Evolutionary conservation across 2,329 filamentous ascomycete genomes (phyloP), one percentile per base, ranked within the genome.

Genomic region (Fusarium sp.): DNA sequence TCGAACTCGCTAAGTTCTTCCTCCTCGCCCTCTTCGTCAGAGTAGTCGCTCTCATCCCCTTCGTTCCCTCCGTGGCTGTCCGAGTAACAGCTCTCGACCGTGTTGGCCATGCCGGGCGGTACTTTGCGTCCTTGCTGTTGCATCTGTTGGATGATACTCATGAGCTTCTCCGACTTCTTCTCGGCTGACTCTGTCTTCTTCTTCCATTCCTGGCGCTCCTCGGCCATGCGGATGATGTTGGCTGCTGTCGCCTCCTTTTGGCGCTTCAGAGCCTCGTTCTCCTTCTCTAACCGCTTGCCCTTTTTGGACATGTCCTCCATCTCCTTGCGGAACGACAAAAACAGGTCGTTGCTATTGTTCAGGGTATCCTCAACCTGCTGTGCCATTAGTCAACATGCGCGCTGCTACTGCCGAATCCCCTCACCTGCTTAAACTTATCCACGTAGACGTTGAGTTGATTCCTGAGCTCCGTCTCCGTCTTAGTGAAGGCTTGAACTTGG

Each of bases 221-320:
- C 95, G 5, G 96, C 97, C 96, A 98, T 98, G 80, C 97, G 94
- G 68, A 98, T 91, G 80, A 99, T 98, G 83, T 98, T 98, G 75
- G 94, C 92, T 79, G 97, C 97, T 29, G 95, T 97, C 57, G 94
- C 91, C 78, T 98, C 95, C 82, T 98, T 96, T 83, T 98, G 98
- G 65, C 96, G 91, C 75, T 95, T 97, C 61, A 98, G 89, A 20
- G 91, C 93, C 78, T 97, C 93, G 79, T 99, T 98, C 80, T 99
- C 97, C 84, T 98, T 98, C 83, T 99, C 97, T 63, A 99, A 87
- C 29, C 95, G 92, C 84, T 98, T 98, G 7, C 96, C 98, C 86
- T 98, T 98, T 86, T 98, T 98, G 1, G 95, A 98, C 95, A 98
- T 98, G 80, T 98, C 97, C 84, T 98, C 97, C 95, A 98, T 98